phyloP scores from a whole-genome alignment of 2,329 filamentous ascomycete genomes.

The Diaporthe citri region DNA sequence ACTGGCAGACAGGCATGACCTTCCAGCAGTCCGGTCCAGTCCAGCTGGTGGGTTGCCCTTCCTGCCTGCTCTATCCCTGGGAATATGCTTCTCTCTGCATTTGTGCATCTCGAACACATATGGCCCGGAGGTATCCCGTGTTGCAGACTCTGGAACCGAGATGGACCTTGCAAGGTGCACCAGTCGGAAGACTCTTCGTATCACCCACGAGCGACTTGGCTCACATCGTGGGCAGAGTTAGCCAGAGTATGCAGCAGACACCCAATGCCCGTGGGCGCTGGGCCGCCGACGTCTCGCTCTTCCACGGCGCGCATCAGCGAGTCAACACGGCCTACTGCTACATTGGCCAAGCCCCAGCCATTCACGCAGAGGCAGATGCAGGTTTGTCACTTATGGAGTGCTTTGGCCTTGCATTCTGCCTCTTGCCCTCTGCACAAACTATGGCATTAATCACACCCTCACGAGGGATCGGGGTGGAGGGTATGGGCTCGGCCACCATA shows the following conservation, averaged over 20 bases:
- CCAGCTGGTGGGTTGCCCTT: not conserved
- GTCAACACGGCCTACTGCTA: constrained; percentile 15
- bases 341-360: constrained; percentile 3
- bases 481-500: not conserved
- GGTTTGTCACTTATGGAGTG: constrained; percentile 29
- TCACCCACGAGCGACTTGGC: constrained; percentile 23
- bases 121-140: not conserved
- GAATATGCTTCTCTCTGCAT: not conserved
- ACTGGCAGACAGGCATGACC: constrained; percentile 9
- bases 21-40: not conserved
- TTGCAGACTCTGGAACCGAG: constrained; percentile 22
- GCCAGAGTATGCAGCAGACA: constrained; percentile 6
- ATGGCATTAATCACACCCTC: constrained; percentile 22
- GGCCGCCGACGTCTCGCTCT: not conserved
- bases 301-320: constrained; percentile 6
- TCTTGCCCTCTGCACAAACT: constrained; percentile 16
- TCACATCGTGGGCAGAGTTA: constrained; percentile 4
- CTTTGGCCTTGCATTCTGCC: constrained; percentile 21
- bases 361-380: constrained; percentile 12
- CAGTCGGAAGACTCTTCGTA: constrained; percentile 27
- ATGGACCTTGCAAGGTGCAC: constrained; percentile 19
- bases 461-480: not conserved
- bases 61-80: not conserved
- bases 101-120: not conserved
- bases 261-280: constrained; percentile 17